These are phyloP conservation scores for Backusella tuberculispora DNA, from an alignment of 192 early-diverging fungal genomes.

Conservation along the genomic window DNA sequence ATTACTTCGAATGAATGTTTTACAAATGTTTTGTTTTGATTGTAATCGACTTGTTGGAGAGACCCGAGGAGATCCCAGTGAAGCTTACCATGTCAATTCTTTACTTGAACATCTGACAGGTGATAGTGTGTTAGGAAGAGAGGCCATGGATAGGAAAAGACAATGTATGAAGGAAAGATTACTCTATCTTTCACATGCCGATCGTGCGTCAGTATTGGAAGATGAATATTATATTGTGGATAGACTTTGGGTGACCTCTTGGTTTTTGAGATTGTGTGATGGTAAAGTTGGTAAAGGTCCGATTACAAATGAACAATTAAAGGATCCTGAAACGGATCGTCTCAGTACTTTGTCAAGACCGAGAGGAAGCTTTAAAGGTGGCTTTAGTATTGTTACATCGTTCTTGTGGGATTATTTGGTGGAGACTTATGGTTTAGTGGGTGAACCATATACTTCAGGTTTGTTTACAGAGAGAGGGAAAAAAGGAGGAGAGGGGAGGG, in stretches of 20 bases:
- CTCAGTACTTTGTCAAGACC: conserved; percentile 30
- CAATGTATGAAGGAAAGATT: conserved; percentile 35
- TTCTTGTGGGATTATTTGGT: conserved; percentile 37
- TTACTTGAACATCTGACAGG: conserved; percentile 29
- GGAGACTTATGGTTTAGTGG: conserved; percentile 32
- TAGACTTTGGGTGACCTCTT: conserved; percentile 33
- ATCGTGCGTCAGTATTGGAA: conserved; percentile 13
- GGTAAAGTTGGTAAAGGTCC: conserved; percentile 35
- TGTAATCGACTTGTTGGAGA: conserved; percentile 41
- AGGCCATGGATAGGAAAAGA: conserved; percentile 24
- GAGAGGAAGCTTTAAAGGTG: conserved; percentile 34
- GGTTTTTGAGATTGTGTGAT: conserved; percentile 42
- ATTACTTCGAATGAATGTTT: conserved; percentile 31
- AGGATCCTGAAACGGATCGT: conserved; percentile 18
- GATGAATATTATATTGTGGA: conserved; percentile 38
- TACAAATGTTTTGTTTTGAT: conserved; percentile 40
- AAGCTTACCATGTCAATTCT: conserved; percentile 33
- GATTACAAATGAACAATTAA: conserved; percentile 30
- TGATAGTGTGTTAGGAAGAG: conserved; percentile 27
- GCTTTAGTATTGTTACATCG: conserved; percentile 35
- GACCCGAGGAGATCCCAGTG: conserved; percentile 35
- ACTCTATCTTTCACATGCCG: conserved; percentile 24
- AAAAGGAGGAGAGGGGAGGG: background rate
- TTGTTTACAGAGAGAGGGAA: background rate
- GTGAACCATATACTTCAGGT: conserved; percentile 35